Percentiles rank a stretch among this genome's conserved stretches.
phyloP scores from a whole-genome alignment of 164 flowering plant species.

The Saururus chinensis region DNA sequence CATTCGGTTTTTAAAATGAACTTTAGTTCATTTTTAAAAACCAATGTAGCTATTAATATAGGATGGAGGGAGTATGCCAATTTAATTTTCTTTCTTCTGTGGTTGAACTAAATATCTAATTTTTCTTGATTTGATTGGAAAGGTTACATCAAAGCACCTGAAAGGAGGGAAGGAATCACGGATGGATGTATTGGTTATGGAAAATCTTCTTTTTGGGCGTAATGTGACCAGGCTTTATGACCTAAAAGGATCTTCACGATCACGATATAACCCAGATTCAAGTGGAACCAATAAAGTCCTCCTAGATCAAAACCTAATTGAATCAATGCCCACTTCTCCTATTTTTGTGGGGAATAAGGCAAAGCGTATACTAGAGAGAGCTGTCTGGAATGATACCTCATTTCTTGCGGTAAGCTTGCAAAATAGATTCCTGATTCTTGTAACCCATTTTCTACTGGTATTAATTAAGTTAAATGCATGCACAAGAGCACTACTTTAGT shows the following conservation, averaged over 20 bases:
- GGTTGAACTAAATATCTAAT: background rate
- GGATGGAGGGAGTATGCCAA: background rate
- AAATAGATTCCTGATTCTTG: background rate
- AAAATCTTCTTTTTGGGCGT: constrained; percentile 81
- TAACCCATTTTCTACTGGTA: background rate
- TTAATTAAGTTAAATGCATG: background rate
- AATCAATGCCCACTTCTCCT: constrained; percentile 98
- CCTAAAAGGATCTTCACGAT: constrained; percentile 88
- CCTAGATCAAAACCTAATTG: constrained; percentile 90
- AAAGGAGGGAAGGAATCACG: constrained; percentile 83
- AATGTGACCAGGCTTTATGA: constrained; percentile 77
- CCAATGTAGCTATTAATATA: too few species aligned
- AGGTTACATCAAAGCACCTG: constrained; percentile 75
- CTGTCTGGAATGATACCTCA: constrained; percentile 98
- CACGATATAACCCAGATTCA: constrained; percentile 85
- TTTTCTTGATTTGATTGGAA: background rate
- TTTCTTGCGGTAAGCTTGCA: constrained; percentile 83
- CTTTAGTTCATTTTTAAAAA: too few species aligned
- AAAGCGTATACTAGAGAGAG: constrained; percentile 85
- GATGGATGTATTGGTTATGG: constrained; percentile 94
- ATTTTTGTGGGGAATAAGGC: constrained; percentile 98
- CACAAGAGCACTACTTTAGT: background rate
- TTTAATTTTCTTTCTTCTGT: too few species aligned
- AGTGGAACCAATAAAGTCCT: constrained; percentile 91
- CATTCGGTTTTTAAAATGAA: too few species aligned